Percentiles rank a stretch among this genome's conserved stretches.
Conservation (phyloP, 2,329 filamentous ascomycete species). For the Cladosporium sp. region DNA sequence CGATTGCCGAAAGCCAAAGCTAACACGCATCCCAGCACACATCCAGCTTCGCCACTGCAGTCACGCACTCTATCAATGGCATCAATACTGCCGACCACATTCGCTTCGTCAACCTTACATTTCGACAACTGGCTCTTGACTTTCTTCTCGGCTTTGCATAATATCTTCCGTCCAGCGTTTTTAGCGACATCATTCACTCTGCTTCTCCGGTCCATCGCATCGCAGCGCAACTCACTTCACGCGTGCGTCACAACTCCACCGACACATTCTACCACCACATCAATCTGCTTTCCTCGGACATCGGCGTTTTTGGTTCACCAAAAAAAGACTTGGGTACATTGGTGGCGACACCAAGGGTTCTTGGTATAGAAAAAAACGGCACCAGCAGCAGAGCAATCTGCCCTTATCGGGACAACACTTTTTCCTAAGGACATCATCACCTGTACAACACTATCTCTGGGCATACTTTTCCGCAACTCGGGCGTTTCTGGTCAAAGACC, state of each 20-base stretch:
- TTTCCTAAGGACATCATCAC: constrained; percentile 11
- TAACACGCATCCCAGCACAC: constrained; percentile 15
- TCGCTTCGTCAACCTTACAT: constrained; percentile 14
- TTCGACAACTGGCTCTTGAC: constrained; percentile 1
- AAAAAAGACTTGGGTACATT: constrained; percentile 20
- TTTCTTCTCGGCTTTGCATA: constrained; percentile 23
- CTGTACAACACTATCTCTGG: constrained; percentile 20
- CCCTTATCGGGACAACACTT: constrained; percentile 13
- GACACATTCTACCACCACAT: not conserved
- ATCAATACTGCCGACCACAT: constrained; percentile 7
- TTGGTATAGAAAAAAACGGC: constrained; percentile 20
- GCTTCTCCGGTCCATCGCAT: constrained; percentile 6
- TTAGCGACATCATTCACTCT: constrained; percentile 22
- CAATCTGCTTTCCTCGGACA: constrained; percentile 14
- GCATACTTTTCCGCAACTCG: constrained; percentile 18
- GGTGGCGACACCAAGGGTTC: constrained; percentile 23
- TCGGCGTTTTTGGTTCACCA: constrained; percentile 18
- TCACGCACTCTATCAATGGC: not conserved
- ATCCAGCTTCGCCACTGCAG: not conserved
- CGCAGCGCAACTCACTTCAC: not conserved
- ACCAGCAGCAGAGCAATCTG: constrained; percentile 24
- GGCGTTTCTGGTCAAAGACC: constrained; percentile 16
- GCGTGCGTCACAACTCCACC: constrained; percentile 9
- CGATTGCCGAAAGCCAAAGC: constrained; percentile 17
- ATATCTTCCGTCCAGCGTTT: constrained; percentile 25